A percentile compares a stretch with the other conserved stretches of the same genome.
Evolutionary conservation across 1,284 basidiomycete genomes (phyloP).

Genomic region (Sporisorium sorghi): DNA sequence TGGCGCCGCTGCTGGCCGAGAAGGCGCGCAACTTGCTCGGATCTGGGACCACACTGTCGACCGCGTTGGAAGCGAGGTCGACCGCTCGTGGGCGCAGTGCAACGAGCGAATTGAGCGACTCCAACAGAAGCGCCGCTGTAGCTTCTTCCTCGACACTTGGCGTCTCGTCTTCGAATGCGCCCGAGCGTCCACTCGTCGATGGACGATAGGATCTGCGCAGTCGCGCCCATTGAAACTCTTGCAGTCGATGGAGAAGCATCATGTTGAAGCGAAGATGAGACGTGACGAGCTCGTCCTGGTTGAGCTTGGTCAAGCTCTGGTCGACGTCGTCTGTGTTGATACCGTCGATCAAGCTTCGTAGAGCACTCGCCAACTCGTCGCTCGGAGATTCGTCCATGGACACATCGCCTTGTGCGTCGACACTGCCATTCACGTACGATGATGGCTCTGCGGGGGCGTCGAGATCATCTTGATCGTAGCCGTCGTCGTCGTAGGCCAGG

Average conservation of each 20-base stretch:
- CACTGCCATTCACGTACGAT: neutral
- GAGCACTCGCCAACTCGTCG: constrained; percentile 11
- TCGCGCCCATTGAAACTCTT: constrained; percentile 62
- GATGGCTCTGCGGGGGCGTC: constrained; percentile 12
- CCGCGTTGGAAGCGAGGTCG: constrained; percentile 14
- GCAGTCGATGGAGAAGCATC: constrained; percentile 53
- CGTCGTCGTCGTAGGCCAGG: constrained; percentile 8
- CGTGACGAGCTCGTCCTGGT: constrained; percentile 40
- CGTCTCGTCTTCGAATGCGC: constrained; percentile 11
- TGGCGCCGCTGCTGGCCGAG: constrained; percentile 40
- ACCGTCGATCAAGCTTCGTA: constrained; percentile 23
- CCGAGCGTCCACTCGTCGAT: constrained; percentile 7
- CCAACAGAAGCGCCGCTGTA: constrained; percentile 43
- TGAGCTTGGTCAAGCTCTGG: constrained; percentile 37
- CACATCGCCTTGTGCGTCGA: constrained; percentile 19
- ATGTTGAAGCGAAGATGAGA: constrained; percentile 49
- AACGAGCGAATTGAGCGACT: constrained; percentile 47
- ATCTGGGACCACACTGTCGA: constrained; percentile 20
- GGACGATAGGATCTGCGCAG: constrained; percentile 40
- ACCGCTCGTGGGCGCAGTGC: constrained; percentile 30
- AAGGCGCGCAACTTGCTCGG: constrained; percentile 31
- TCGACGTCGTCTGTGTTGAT: constrained; percentile 28
- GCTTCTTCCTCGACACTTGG: constrained; percentile 47
- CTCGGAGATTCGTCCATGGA: constrained; percentile 9
- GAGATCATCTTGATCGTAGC: constrained; percentile 12